Evolutionary conservation across 2,329 filamentous ascomycete genomes (phyloP).

Genomic region (Chrysosporium queenslandicum): DNA sequence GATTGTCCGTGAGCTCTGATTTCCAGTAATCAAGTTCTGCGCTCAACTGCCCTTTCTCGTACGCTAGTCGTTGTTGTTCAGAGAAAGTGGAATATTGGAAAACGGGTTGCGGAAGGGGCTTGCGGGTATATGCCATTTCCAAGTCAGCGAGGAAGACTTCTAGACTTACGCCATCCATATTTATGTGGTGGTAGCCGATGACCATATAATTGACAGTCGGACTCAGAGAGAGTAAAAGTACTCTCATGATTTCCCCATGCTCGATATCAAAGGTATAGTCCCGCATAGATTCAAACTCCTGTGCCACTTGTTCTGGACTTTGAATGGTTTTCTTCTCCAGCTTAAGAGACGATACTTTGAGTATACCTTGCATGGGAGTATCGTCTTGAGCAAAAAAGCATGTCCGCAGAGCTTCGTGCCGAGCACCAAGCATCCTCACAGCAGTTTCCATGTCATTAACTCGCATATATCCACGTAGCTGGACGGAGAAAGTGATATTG

Average conservation of each 20-base stretch:
- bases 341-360: not conserved
- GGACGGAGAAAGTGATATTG: slow-evolving; percentile 31
- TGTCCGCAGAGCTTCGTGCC: slow-evolving; percentile 29
- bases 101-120: not conserved
- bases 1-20: not conserved
- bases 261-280: slow-evolving; percentile 33
- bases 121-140: slow-evolving; percentile 17
- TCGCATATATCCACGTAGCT: slow-evolving; percentile 28
- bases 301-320: not conserved
- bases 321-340: not conserved
- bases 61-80: not conserved
- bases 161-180: slow-evolving; percentile 42
- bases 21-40: not conserved
- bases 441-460: slow-evolving; percentile 28
- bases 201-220: slow-evolving; percentile 29
- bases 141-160: slow-evolving; percentile 39
- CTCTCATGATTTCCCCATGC: slow-evolving; percentile 24
- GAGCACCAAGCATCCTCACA: slow-evolving; percentile 23
- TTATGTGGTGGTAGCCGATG: slow-evolving; percentile 42
- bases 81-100: slow-evolving; percentile 2
- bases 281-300: slow-evolving; percentile 20
- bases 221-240: slow-evolving; percentile 13
- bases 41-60: not conserved
- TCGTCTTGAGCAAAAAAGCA: slow-evolving; percentile 23
- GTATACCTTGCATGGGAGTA: slow-evolving; percentile 5